Conservation (phyloP, 495 filamentous ascomycete genomes). For the Schizothecium vesticola region DNA sequence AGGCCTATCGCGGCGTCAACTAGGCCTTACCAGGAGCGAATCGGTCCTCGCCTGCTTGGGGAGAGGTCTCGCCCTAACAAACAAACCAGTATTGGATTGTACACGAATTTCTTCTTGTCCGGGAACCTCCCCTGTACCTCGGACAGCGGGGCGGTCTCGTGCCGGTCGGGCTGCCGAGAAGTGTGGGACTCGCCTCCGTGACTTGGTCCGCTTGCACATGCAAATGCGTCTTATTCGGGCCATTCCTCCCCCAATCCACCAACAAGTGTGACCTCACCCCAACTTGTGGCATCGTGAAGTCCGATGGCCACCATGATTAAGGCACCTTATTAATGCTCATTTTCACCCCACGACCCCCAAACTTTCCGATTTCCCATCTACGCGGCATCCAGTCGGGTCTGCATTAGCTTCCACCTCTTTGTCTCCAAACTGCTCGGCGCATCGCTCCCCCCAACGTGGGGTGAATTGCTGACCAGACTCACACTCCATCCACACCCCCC, state of each 20-base stretch:
- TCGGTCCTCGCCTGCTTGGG: too few relatives aligned
- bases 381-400: background rate
- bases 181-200: background rate
- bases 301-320: conserved; percentile 5
- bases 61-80: too few relatives aligned
- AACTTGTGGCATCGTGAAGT: background rate
- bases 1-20: too few relatives aligned
- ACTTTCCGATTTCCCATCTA: background rate
- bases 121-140: background rate
- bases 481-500: background rate
- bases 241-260: background rate
- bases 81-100: too few relatives aligned
- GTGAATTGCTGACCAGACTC: background rate
- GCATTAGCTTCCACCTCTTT: conserved; percentile 9
- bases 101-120: too few relatives aligned
- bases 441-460: background rate
- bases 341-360: conserved; percentile 12
- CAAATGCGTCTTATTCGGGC: conserved; percentile 1
- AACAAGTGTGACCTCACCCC: conserved; percentile 3
- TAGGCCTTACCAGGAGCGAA: too few relatives aligned
- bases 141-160: background rate
- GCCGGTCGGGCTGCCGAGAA: background rate
- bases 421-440: background rate
- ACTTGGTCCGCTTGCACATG: background rate
- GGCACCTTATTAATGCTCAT: conserved; percentile 5